Evolutionary conservation across 169 alveolate genomes (phyloP).

Genomic region (Babesia caballi): DNA sequence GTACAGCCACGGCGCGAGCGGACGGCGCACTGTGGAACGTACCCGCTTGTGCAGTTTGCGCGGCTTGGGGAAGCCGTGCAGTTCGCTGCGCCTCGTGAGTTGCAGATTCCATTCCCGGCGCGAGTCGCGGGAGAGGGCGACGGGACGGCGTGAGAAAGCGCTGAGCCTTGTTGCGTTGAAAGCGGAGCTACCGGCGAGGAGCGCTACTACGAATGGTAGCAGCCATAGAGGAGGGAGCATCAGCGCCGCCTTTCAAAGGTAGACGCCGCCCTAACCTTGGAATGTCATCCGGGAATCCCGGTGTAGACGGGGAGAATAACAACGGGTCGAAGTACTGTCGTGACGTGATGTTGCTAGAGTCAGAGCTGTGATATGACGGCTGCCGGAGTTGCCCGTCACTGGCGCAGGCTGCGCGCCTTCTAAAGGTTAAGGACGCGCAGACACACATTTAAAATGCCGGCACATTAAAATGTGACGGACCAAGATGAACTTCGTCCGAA

Average conservation of each 20-base stretch:
- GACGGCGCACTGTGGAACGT: background rate
- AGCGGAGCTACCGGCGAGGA: background rate
- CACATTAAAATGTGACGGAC: background rate
- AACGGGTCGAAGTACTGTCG: too few relatives aligned
- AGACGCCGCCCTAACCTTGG: background rate
- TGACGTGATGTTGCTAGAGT: too few relatives aligned
- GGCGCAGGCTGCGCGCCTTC: background rate
- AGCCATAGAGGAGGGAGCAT: background rate
- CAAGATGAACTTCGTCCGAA: conserved; percentile 20
- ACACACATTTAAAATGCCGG: background rate
- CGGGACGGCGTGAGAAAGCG: too few relatives aligned
- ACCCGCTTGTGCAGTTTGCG: conserved; percentile 40
- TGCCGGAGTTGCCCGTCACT: too few relatives aligned
- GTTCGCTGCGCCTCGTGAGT: conserved; percentile 16
- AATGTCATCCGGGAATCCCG: background rate
- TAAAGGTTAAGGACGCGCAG: background rate
- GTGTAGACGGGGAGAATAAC: too few relatives aligned
- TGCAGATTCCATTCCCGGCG: conserved; percentile 10
- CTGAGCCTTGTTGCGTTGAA: too few relatives aligned
- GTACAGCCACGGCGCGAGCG: too few relatives aligned
- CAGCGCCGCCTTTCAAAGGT: background rate
- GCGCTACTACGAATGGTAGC: background rate
- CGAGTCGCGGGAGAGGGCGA: background rate
- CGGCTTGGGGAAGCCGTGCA: conserved; percentile 46
- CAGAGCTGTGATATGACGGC: too few relatives aligned